Base-by-base conservation (phyloP, 1,284 basidiomycete genomes). In the Fistulinella staudtii region DNA sequence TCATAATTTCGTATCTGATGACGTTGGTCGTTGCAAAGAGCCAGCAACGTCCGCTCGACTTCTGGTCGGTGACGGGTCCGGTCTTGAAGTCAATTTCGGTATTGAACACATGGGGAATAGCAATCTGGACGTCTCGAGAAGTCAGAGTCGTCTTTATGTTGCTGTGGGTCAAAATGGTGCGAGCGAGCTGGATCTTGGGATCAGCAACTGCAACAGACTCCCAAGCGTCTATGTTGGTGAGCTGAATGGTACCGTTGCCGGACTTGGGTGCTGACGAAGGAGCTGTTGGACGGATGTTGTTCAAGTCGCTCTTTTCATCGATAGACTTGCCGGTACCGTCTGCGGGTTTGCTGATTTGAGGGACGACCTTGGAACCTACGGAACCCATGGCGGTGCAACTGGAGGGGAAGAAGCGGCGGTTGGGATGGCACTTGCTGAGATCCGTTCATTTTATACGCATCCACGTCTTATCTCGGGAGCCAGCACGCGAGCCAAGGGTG, bases 21-120 rank as follows among this genome's bases (percentile, higher is more conserved):
- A 93, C 80, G 62, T 95, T 94, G 51, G 89, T 92, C 4, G 89
- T 87, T 1, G 91, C 89, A 62, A 95, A 95, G 13, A 95, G 74
- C 93, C 93, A 96, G 71, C 93, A 96, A 31, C 93, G 74, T 0
- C 93, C 93, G 30, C 82, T 87, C 54, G 73, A 80, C 68, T 82
- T 88, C 76, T 97, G 94, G 69, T 91, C 85, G 25, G 91, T 93
- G 45, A 95, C 74, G 2, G 91, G 91, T 6, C 76, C 79, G 4
- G 89, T 79, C 71, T 88, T 84, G 72, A 86, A 82, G 41, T 88
- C 85, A 36, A 95, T 63, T 53, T 81, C 74, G 54, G 82, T 74
- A 65, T 92, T 94, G 77, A 94, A 96, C 51, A 95, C 75, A 64
- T 94, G 89, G 34, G 74, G 69, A 59, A 91, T 86, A 9, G 76